Evolutionary conservation across 2,329 filamentous ascomycete genomes (phyloP).

Genomic region (Aspergillus melleus): DNA sequence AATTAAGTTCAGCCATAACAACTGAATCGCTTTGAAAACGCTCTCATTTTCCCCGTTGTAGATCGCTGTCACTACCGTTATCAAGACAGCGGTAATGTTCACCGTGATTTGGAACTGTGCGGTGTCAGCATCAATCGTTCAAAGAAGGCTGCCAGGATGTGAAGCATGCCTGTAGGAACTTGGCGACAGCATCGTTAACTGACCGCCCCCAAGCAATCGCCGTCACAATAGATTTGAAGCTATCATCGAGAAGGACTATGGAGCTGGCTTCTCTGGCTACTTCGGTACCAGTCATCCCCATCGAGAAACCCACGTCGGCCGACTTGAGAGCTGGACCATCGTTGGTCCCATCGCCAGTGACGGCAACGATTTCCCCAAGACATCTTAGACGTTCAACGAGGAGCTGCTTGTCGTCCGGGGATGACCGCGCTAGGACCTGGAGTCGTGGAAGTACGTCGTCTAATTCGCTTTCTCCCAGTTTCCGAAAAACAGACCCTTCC

Average conservation of each 20-base stretch:
- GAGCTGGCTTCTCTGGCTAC: conserved; percentile 62
- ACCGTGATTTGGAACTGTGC: conserved; percentile 57
- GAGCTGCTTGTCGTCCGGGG: conserved; percentile 60
- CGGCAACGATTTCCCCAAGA: conserved; percentile 55
- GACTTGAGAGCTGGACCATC: conserved; percentile 60
- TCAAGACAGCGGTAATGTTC: conserved; percentile 64
- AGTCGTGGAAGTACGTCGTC: conserved; percentile 53
- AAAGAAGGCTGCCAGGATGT: background rate
- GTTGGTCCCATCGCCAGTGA: conserved; percentile 62
- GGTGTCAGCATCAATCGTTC: background rate
- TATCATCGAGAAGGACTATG: conserved; percentile 53
- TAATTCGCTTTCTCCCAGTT: conserved; percentile 54
- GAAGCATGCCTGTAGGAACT: conserved; percentile 51
- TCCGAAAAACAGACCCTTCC: conserved; percentile 62
- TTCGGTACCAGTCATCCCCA: conserved; percentile 61
- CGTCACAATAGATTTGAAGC: conserved; percentile 61
- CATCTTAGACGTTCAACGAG: conserved; percentile 56
- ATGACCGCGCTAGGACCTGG: conserved; percentile 59
- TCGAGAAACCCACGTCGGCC: conserved; percentile 62
- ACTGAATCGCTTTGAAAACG: conserved; percentile 63
- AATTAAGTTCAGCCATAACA: conserved; percentile 67
- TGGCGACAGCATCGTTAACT: conserved; percentile 60
- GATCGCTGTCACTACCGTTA: conserved; percentile 63
- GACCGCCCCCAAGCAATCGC: conserved; percentile 61
- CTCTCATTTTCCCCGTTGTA: conserved; percentile 55